phyloP scores from a whole-genome alignment of 2,329 filamentous ascomycete genomes.

The Dactylonectria estremocensis region DNA sequence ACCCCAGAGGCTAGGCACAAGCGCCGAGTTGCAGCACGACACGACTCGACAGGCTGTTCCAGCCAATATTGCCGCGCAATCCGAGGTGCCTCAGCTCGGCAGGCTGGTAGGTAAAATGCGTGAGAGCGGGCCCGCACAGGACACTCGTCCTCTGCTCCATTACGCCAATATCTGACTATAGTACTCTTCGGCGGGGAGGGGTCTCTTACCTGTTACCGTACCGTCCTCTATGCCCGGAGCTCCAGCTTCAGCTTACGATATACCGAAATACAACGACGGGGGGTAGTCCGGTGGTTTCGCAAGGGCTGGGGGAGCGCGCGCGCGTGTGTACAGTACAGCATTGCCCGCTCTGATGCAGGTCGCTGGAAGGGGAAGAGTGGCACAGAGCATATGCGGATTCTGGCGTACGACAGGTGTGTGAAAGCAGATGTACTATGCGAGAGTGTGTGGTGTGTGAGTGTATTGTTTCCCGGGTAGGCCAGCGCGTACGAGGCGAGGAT shows the following conservation, averaged over 20 bases:
- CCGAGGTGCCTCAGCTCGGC: not conserved
- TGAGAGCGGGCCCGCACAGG: not conserved
- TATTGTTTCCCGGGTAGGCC: slow-evolving; percentile 18
- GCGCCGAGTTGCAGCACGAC: slow-evolving; percentile 19
- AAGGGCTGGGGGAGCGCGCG: slow-evolving; percentile 17
- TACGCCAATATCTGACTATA: not conserved
- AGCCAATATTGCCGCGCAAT: not conserved
- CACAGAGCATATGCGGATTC: slow-evolving; percentile 42
- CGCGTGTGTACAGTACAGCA: slow-evolving; percentile 21
- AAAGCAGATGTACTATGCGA: slow-evolving; percentile 29
- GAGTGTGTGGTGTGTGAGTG: slow-evolving; percentile 18
- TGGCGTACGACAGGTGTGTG: slow-evolving; percentile 29
- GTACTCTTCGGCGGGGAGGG: not conserved
- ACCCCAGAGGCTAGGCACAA: not conserved
- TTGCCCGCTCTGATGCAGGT: slow-evolving; percentile 45
- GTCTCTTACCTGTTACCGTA: not conserved
- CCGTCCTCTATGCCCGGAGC: not conserved
- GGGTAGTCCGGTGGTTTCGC: slow-evolving; percentile 22
- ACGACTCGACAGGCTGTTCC: slow-evolving; percentile 1
- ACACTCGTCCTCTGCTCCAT: not conserved
- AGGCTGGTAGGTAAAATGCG: not conserved
- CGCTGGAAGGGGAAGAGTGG: slow-evolving; percentile 46
- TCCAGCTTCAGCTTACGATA: slow-evolving; percentile 6
- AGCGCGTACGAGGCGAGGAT: not conserved
- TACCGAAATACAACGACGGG: not conserved